Base-by-base conservation (phyloP, 2,329 filamentous ascomycete genomes). In the Colletotrichum camelliae region DNA sequence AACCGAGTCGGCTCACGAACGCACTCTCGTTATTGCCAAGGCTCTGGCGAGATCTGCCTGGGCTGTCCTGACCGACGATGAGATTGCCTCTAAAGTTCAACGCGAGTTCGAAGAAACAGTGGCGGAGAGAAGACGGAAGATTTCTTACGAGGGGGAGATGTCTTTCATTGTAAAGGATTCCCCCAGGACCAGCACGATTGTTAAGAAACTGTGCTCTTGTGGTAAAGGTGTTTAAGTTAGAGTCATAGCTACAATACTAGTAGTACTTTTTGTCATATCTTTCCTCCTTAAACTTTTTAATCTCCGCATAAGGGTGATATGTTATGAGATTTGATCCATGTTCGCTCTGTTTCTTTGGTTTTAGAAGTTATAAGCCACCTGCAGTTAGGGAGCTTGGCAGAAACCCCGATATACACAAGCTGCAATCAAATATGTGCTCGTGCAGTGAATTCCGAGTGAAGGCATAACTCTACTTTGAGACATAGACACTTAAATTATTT, bases 281-380 rank as follows among this genome's bases (percentile, higher is more conserved):
- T 48, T 3, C 18, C 39, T n/a, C 9, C 5, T 12, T n/a, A 12
- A 5, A 1, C 0, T 12, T 0, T 48, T 12, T 48, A 18, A 12
- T n/a, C 12, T n/a, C 18, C 3, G 12, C 3, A 0, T n/a, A 48
- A 12, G 12, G 3, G 8, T n/a, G 6, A 9, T 9, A 48, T 12
- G 0, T 4, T n/a, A n/a, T 8, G 2, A n/a, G 8, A 12, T n/a
- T 12, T 2, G 5, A n/a, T 6, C 9, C 12, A 2, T 10, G 6
- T n/a, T 5, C 5, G 16, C 18, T 12, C 8, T 48, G 39, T n/a
- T 3, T 12, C 4, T 48, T 48, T 6, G 2, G 1, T 1, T 10
- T 12, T n/a, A 48, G 5, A 12, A 12, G 8, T 6, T 10, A 10
- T 12, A 48, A n/a, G 18, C 12, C 39, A 8, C 7, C 31, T 33